These are phyloP conservation scores for Sarcomyxa edulis DNA, from an alignment of 768 basidiomycete genomes.

Conservation along the genomic window DNA sequence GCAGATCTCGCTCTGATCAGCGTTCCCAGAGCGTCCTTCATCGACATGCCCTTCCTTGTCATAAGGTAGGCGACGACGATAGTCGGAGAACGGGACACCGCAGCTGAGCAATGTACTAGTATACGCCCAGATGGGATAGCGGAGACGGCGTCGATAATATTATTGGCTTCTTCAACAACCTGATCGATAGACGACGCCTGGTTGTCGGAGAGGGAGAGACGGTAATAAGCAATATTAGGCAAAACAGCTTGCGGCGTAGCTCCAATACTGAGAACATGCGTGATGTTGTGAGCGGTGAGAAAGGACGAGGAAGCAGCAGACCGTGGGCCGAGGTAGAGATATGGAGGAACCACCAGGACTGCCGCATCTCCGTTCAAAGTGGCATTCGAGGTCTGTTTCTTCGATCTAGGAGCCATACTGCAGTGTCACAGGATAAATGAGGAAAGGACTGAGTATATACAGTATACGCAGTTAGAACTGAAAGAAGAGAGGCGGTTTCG, in stretches of 20 bases:
- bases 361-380: too few species aligned
- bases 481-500: too few species aligned
- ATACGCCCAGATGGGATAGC: constrained; percentile 21
- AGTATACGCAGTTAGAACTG: too few species aligned
- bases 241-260: constrained; percentile 21
- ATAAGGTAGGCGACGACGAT: constrained; percentile 37
- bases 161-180: constrained; percentile 19
- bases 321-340: constrained; percentile 35
- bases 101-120: constrained; percentile 41
- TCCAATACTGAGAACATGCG: constrained; percentile 37
- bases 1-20: constrained; percentile 27
- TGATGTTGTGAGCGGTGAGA: constrained; percentile 26
- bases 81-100: constrained; percentile 37
- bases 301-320: constrained; percentile 33
- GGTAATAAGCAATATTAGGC: constrained; percentile 28
- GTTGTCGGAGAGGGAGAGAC: constrained; percentile 32
- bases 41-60: constrained; percentile 25
- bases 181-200: constrained; percentile 20
- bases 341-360: constrained; percentile 18
- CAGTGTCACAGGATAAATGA: too few species aligned
- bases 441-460: too few species aligned
- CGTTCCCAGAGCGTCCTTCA: constrained; percentile 30
- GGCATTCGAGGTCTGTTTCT: too few species aligned
- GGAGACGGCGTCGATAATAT: constrained; percentile 24
- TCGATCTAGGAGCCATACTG: too few species aligned